Conservation (phyloP, 2,329 filamentous ascomycete species). For the Aspergillus caelatus region DNA sequence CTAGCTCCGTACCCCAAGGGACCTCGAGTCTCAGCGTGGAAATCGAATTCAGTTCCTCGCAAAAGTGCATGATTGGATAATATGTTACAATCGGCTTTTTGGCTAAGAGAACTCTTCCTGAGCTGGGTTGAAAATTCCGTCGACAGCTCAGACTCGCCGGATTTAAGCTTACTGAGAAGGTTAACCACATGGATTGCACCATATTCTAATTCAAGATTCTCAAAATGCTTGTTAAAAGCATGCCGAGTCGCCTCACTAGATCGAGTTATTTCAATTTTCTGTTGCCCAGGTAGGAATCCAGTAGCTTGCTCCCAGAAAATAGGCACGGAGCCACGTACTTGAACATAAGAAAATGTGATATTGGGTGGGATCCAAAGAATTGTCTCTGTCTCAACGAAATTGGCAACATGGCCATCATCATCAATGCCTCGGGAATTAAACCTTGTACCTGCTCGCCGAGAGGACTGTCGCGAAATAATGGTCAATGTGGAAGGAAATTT, state of each 20-base stretch:
- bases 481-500: constrained; percentile 83
- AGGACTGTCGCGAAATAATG: constrained; percentile 88
- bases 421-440: constrained; percentile 98
- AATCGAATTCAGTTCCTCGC: constrained; percentile 86
- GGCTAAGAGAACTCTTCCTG: constrained; percentile 70
- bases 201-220: constrained; percentile 81
- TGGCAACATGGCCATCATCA: constrained; percentile 95
- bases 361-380: constrained; percentile 80
- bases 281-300: constrained; percentile 84
- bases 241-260: constrained; percentile 90
- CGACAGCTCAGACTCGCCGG: constrained; percentile 82
- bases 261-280: constrained; percentile 89
- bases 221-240: constrained; percentile 94
- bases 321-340: constrained; percentile 89
- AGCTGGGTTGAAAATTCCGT: constrained; percentile 79
- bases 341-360: constrained; percentile 88
- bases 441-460: constrained; percentile 84
- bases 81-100: constrained; percentile 53
- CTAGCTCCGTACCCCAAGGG: constrained; percentile 88
- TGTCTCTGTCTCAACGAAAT: constrained; percentile 98
- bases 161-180: constrained; percentile 85
- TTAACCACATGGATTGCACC: constrained; percentile 93
- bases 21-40: constrained; percentile 89
- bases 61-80: constrained; percentile 72
- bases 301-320: constrained; percentile 96